Evolutionary conservation across 2,329 filamentous ascomycete species (phyloP).

Genomic region (Endothia cerciana): DNA sequence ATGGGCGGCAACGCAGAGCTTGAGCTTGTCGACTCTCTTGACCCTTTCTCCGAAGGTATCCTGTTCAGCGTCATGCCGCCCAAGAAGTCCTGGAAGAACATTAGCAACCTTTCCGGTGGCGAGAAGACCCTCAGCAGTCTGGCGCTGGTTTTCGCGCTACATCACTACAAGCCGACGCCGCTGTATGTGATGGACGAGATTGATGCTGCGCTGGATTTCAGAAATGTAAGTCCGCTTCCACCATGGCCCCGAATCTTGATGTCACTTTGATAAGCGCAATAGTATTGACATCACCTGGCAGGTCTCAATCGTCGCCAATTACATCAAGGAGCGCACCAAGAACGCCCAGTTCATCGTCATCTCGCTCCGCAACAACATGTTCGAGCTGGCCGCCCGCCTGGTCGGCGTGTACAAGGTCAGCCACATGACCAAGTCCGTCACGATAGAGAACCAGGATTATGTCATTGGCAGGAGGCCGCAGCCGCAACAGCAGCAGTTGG

Average conservation of each 20-base stretch:
- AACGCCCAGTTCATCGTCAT: constrained; percentile 99
- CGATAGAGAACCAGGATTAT: constrained; percentile 83
- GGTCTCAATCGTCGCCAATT: constrained; percentile 97
- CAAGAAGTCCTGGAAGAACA: constrained; percentile 99
- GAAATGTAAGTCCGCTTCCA: constrained; percentile 74
- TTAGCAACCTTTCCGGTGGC: constrained; percentile 90
- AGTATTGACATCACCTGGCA: constrained; percentile 40
- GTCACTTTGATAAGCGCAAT: not conserved
- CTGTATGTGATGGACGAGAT: constrained; percentile 99
- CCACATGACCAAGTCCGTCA: constrained; percentile 95
- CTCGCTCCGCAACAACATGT: constrained; percentile 98
- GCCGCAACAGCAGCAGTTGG: constrained; percentile 35
- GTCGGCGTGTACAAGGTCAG: constrained; percentile 99
- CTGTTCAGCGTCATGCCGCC: constrained; percentile 98
- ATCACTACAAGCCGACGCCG: constrained; percentile 97
- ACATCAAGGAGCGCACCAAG: constrained; percentile 99
- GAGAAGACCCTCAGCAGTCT: constrained; percentile 95
- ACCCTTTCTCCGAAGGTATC: constrained; percentile 96
- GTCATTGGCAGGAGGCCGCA: constrained; percentile 51
- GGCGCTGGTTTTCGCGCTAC: constrained; percentile 94
- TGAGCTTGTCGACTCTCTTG: constrained; percentile 92
- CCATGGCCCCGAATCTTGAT: not conserved
- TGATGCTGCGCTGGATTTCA: constrained; percentile 94
- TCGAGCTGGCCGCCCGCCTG: constrained; percentile 91
- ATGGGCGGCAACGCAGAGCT: constrained; percentile 99